Conservation (phyloP, 441 rosid genomes). For the Cnidoscolus chayamansa region DNA sequence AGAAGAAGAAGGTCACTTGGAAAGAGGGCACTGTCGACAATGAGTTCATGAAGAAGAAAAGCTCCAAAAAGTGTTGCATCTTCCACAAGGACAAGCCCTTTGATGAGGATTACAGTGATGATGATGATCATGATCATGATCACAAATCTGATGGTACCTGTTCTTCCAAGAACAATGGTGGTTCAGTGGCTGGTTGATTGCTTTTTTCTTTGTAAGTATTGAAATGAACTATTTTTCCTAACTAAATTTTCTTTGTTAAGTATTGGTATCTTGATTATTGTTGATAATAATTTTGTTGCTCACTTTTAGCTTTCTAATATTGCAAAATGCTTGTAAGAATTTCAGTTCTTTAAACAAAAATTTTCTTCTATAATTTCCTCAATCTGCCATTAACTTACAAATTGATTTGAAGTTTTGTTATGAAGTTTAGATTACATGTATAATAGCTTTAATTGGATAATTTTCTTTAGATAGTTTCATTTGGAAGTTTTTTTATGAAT, state of each 20-base stretch:
- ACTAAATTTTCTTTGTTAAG: too few species aligned
- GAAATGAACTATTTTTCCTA: too few species aligned
- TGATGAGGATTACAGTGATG: constrained; percentile 80
- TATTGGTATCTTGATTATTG: neutral
- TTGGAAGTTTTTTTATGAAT: neutral
- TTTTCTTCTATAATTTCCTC: too few species aligned
- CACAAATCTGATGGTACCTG: constrained; percentile 34
- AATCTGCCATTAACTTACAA: neutral
- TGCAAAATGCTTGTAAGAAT: neutral
- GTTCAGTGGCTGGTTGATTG: neutral
- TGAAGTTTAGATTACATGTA: too few species aligned
- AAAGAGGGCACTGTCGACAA: constrained; percentile 90
- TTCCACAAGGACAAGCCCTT: constrained; percentile 88
- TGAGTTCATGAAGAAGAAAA: constrained; percentile 91
- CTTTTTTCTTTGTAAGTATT: neutral
- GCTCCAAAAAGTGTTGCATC: constrained; percentile 95
- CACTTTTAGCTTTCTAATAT: neutral
- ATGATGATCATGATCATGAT: constrained; percentile 31
- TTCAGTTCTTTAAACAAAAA: too few species aligned
- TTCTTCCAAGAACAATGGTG: constrained; percentile 24
- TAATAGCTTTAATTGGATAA: neutral
- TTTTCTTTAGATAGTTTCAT: neutral
- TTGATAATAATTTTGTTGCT: neutral
- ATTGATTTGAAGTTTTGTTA: neutral
- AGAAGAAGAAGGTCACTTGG: constrained; percentile 89